Base-by-base conservation (phyloP, 352 stramenopile species). In the Globisporangium nodosum region DNA sequence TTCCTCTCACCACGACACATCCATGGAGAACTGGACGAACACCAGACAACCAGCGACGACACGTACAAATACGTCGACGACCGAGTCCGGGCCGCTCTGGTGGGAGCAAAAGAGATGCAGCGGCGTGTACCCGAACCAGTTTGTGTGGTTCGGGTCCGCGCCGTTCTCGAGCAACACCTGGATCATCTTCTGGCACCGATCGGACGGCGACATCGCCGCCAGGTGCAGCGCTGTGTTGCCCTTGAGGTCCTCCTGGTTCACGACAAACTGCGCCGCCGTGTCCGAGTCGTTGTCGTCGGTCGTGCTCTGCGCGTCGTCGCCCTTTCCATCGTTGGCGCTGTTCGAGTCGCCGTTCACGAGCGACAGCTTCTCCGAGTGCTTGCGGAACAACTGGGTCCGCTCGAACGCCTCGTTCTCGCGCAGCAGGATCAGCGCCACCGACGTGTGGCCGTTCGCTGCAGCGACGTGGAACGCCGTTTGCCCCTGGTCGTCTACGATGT, bases 61-160 rank as follows among this genome's bases (percentile, higher is more conserved):
- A 35, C 83, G 70, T 86, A 93, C 85, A 72, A 94, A 92, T 57
- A 86, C 68, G 62, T 88, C 78, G 53, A 93, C 70, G 58, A 92
- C 69, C 2, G 78, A 85, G 3, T 71, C 70, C 1, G 85, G 85
- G 2, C 80, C 85, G 30, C 60, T 81, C 43, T 94, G 83, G 45
- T 94, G 85, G 0, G 85, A 81, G 55, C 85, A 94, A 48, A 94
- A 93, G n/a, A 92, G 67, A 58, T 94, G 85, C 47, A 94, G 57
- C 21, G 85, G 69, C 1, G 83, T 92, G 76, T 94, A 94, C 48
- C 85, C 85, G 54, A 94, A 93, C 85, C 85, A 94, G 53, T 94
- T 94, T 0, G 73, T 60, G 50, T 68, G 59, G 56, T 90, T 93
- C 11, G 85, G 79, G 54, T 93, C 78, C 1, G 82, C 78, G 12